A percentile compares a stretch with the other conserved stretches of the same genome.
Conservation (phyloP, 75 land plant species). For the Picea glauca region DNA sequence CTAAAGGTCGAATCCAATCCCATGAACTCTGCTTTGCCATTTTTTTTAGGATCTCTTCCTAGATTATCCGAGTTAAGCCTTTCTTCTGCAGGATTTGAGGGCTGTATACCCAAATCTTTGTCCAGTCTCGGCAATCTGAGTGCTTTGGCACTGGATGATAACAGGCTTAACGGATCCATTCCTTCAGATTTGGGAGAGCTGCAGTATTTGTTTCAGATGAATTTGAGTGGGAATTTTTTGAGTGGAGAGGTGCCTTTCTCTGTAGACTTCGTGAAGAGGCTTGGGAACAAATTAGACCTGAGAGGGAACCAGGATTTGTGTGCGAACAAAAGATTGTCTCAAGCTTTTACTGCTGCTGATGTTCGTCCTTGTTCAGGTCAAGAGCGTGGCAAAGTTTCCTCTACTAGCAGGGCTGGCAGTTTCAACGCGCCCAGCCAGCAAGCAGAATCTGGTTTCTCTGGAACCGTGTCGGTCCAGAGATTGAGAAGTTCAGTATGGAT, state of each 20-base stretch:
- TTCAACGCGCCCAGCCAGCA: too few species aligned
- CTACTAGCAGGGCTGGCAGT: too few species aligned
- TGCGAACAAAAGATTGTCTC: neutral
- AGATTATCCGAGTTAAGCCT: slow-evolving; percentile 9
- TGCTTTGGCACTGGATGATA: slow-evolving; percentile 20
- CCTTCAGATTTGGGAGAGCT: slow-evolving; percentile 19
- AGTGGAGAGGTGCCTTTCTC: slow-evolving; percentile 32
- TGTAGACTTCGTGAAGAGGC: slow-evolving; percentile 14
- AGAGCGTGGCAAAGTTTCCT: too few species aligned
- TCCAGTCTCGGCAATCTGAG: slow-evolving; percentile 15
- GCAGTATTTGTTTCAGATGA: slow-evolving; percentile 30
- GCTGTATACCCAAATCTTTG: slow-evolving; percentile 3
- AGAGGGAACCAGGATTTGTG: slow-evolving; percentile 29
- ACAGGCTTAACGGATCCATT: slow-evolving; percentile 20
- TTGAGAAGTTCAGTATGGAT: too few species aligned
- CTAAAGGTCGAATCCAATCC: slow-evolving; percentile 13
- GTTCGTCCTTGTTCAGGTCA: neutral
- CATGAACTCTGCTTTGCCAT: slow-evolving; percentile 4
- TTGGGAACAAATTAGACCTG: slow-evolving; percentile 30
- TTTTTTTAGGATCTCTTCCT: neutral
- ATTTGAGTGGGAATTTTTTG: slow-evolving; percentile 30
- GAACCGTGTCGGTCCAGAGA: too few species aligned
- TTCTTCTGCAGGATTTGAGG: slow-evolving; percentile 1
- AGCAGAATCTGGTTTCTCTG: too few species aligned
- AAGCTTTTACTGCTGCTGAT: neutral